Evolutionary conservation across 495 filamentous ascomycete genomes (phyloP).

Genomic region (Hypoxylon subgilvum): DNA sequence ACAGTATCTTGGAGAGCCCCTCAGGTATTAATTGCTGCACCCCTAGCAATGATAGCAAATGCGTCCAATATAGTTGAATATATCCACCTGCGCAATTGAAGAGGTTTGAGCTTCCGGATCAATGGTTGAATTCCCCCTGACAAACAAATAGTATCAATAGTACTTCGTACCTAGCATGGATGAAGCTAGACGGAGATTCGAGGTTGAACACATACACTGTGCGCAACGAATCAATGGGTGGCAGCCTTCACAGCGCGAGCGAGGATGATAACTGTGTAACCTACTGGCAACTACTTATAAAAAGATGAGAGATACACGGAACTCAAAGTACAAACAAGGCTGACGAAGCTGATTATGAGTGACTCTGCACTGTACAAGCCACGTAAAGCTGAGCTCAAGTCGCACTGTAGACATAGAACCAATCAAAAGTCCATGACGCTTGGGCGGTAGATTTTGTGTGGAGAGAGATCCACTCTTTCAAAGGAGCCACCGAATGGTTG

Average conservation of each 20-base stretch:
- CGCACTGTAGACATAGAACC: conserved; percentile 18
- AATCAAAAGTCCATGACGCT: conserved; percentile 34
- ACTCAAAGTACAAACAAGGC: conserved; percentile 17
- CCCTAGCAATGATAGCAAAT: not conserved
- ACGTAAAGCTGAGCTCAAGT: not conserved
- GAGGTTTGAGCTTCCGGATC: too few relatives aligned
- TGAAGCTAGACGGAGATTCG: too few relatives aligned
- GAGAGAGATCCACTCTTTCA: conserved; percentile 35
- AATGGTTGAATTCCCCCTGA: too few relatives aligned
- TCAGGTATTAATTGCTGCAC: not conserved
- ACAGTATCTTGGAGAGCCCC: not conserved
- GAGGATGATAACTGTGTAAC: not conserved
- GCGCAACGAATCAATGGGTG: not conserved
- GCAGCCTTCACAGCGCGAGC: not conserved
- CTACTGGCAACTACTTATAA: too few relatives aligned
- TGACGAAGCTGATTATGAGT: conserved; percentile 6
- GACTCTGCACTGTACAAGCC: conserved; percentile 5
- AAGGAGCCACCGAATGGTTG: too few relatives aligned
- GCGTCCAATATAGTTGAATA: not conserved
- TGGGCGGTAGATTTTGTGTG: conserved; percentile 32
- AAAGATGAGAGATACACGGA: not conserved
- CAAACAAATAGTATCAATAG: too few relatives aligned
- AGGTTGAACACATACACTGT: not conserved
- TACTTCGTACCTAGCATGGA: too few relatives aligned
- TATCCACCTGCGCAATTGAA: too few relatives aligned